Evolutionary conservation across 768 basidiomycete genomes (phyloP).

Genomic region (Phylloporus sp.): DNA sequence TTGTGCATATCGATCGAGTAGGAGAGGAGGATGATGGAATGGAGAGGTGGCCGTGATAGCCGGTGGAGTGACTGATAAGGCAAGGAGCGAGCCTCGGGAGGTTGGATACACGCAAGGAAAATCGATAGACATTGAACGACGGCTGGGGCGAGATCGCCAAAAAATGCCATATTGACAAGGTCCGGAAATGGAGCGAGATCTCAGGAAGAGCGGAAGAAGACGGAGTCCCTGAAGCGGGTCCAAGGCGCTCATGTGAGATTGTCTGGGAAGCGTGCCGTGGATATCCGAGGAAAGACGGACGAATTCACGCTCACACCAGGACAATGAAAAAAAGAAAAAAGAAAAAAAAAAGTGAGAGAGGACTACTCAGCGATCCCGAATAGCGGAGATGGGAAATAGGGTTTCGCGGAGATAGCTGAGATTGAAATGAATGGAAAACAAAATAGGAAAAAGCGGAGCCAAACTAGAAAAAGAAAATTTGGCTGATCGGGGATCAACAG

Average conservation of each 20-base stretch:
- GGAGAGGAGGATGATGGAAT: background rate
- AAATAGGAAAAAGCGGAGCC: conserved; percentile 27
- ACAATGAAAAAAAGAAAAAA: background rate
- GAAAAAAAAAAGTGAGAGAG: too few species aligned
- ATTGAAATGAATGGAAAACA: conserved; percentile 10
- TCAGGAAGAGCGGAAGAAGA: conserved; percentile 16
- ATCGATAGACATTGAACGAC: conserved; percentile 3
- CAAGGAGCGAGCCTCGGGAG: too few species aligned
- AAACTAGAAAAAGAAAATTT: conserved; percentile 32
- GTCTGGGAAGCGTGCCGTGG: conserved; percentile 8
- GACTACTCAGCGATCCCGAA: conserved; percentile 18
- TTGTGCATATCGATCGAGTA: background rate
- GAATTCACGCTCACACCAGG: background rate
- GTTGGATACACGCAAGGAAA: background rate
- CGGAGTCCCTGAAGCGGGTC: conserved; percentile 22
- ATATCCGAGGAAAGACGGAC: conserved; percentile 11
- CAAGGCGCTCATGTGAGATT: conserved; percentile 17
- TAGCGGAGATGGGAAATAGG: conserved; percentile 4
- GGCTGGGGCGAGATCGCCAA: conserved; percentile 20
- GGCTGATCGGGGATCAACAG: conserved; percentile 63
- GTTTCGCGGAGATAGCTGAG: conserved; percentile 29
- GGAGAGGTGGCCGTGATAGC: conserved; percentile 5
- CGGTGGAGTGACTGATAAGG: conserved; percentile 14
- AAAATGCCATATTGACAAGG: conserved; percentile 18
- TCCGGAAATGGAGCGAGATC: conserved; percentile 25